Evolutionary conservation across 1,284 basidiomycete species (phyloP), one percentile per base, ranked within the genome.

Genomic region (Tilletia caries): DNA sequence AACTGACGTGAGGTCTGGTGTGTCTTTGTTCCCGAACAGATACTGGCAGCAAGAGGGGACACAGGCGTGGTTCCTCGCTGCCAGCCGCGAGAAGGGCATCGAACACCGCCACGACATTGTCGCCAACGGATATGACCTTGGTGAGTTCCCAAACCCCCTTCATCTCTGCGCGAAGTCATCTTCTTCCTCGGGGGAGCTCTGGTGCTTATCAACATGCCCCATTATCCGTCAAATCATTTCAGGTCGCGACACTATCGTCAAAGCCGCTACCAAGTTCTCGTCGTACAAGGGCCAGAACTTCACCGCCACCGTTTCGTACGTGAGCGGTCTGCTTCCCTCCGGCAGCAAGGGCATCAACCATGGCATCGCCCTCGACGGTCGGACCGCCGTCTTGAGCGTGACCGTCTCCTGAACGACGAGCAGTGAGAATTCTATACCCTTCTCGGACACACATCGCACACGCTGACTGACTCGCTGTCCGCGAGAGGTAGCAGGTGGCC

Each of bases 91-190:
- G 67, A 68, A 89, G 88, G 86, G 90, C 75, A 89, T 88, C 1
- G 86, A 85, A 23, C 88, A 87, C 75, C 85, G 88, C 71, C 91
- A 92, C 77, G 88, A 86, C 81, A 87, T 89, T 68, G 74, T 84
- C 1, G 84, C 87, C 0, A 81, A 89, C 70, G 91, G 91, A 29
- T 89, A 90, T 75, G 75, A 89, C 71, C 80, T 44, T n/a, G n/a
- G n/a, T n/a, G n/a, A n/a, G n/a, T n/a, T n/a, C n/a, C n/a, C n/a
- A n/a, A n/a, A n/a, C n/a, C n/a, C n/a, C n/a, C n/a, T n/a, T n/a
- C n/a, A n/a, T n/a, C n/a, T n/a, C n/a, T n/a, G n/a, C n/a, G n/a
- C n/a, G n/a, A n/a, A n/a, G n/a, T n/a, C n/a, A n/a, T n/a, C n/a
- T n/a, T n/a, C n/a, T n/a, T n/a, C n/a, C n/a, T n/a, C n/a, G n/a